Evolutionary conservation across 2,329 filamentous ascomycete genomes (phyloP), one percentile per base, ranked within the genome.

Genomic region (Colletotrichum filicis): DNA sequence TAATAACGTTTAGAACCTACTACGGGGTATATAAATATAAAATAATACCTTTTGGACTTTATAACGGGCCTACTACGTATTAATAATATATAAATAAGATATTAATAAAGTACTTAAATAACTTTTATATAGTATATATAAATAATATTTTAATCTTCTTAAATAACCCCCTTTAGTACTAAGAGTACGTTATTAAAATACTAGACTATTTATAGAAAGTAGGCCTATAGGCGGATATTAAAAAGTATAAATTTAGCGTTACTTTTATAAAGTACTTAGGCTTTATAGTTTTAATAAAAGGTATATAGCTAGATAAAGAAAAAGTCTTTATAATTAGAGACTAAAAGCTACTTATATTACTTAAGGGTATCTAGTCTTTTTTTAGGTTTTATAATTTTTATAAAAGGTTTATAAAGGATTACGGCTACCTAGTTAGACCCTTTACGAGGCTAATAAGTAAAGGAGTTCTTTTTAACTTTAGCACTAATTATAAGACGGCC

Each of bases 1-100:
- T 26, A 26, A 26, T 1, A 1, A 26, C 1, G 4, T 26, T 26
- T 1, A 26, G 1, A 4, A 26, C 26, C 1, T 0, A 0, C 0
- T 26, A 26, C 3, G 3, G 24, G 24, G 26, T 26, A 26, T 26
- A 26, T 26, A 26, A 26, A 0, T 26, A 26, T 26, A 26, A 26
- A 1, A 0, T 26, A 26, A 0, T 26, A 26, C 4, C 1, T 0
- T 26, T 26, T 26, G 1, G 1, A 3, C 4, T 26, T 4, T 26
- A 26, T 26, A 26, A 26, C 1, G 1, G 4, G 26, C 26, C 0
- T 1, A 4, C 0, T 26, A 26, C 4, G 4, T 26, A 26, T 4
- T 26, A 4, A 26, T 4, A 4, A 26, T 26, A 26, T 26, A 26
- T 26, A 4, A 26, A 4, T 26, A 26, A 26, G 4, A 26, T 26